Evolutionary conservation across 768 basidiomycete species (phyloP).

Genomic region (Phlebiopsis flavidoalba): DNA sequence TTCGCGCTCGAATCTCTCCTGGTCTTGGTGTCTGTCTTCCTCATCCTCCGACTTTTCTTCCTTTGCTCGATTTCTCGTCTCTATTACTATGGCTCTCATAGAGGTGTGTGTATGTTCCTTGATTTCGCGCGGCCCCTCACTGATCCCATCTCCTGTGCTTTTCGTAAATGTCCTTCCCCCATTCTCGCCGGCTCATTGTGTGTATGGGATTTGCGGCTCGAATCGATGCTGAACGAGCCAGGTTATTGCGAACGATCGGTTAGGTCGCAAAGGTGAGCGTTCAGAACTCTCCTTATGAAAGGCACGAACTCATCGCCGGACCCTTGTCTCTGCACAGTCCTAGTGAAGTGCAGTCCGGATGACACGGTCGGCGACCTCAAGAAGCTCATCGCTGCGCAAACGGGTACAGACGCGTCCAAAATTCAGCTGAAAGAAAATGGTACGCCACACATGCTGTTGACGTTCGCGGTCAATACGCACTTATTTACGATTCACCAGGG

Average conservation of each 20-base stretch:
- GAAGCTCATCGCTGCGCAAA: conserved; percentile 95
- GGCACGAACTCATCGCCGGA: background rate
- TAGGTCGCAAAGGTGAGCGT: conserved; percentile 81
- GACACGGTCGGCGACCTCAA: conserved; percentile 98
- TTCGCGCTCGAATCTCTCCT: background rate
- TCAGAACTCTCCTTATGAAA: background rate
- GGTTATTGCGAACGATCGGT: conserved; percentile 94
- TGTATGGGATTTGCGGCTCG: background rate
- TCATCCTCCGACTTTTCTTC: background rate
- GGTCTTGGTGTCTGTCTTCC: background rate
- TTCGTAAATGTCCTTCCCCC: background rate
- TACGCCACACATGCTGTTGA: conserved; percentile 29
- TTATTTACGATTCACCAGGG: conserved; percentile 43
- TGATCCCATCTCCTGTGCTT: background rate
- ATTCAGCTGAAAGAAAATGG: conserved; percentile 98
- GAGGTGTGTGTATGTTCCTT: background rate
- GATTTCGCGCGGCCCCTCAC: background rate
- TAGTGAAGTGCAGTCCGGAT: conserved; percentile 91
- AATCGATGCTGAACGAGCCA: conserved; percentile 25
- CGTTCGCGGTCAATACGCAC: background rate
- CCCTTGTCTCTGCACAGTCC: conserved; percentile 46
- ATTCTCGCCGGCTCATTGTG: background rate
- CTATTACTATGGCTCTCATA: background rate
- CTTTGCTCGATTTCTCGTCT: background rate
- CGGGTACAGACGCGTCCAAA: conserved; percentile 79